phyloP scores from a whole-genome alignment of 257 asterid species.

The Lantana camara region DNA sequence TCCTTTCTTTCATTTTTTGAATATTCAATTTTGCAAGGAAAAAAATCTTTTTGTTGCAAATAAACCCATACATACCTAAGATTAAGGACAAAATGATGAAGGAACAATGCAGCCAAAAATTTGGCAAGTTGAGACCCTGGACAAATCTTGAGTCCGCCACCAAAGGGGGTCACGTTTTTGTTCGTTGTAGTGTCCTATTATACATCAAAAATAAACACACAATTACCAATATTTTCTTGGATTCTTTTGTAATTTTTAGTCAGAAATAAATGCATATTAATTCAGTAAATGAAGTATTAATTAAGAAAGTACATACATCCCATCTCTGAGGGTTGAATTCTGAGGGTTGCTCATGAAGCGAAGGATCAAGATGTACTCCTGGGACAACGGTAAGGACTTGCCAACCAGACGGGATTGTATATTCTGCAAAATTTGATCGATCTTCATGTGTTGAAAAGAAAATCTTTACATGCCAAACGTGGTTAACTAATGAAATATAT shows the following conservation, averaged over 20 bases:
- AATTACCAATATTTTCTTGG: too few species aligned
- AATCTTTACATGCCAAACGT: too few species aligned
- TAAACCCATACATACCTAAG: conserved; percentile 59
- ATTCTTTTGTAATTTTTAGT: too few species aligned
- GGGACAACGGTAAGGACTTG: conserved; percentile 70
- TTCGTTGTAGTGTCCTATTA: conserved; percentile 36
- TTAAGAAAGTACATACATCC: conserved; percentile 40
- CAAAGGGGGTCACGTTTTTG: conserved; percentile 58
- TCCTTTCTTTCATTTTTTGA: too few species aligned
- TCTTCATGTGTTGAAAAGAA: too few species aligned
- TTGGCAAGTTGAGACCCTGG: conserved; percentile 85
- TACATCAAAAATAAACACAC: too few species aligned
- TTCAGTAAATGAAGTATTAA: too few species aligned
- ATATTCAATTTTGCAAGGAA: too few species aligned
- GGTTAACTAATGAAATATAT: too few species aligned
- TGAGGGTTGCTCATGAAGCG: conserved; percentile 56
- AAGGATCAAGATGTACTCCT: conserved; percentile 72
- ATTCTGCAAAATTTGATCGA: conserved; percentile 37
- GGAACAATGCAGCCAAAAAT: conserved; percentile 69
- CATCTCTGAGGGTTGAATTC: conserved; percentile 81
- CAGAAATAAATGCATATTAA: too few species aligned
- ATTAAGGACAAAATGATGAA: conserved; percentile 75
- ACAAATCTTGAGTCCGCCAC: conserved; percentile 74
- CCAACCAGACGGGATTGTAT: conserved; percentile 73
- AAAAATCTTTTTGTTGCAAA: too few species aligned